Conservation (phyloP, 2,329 filamentous ascomycete species). For the Fusarium sororula region DNA sequence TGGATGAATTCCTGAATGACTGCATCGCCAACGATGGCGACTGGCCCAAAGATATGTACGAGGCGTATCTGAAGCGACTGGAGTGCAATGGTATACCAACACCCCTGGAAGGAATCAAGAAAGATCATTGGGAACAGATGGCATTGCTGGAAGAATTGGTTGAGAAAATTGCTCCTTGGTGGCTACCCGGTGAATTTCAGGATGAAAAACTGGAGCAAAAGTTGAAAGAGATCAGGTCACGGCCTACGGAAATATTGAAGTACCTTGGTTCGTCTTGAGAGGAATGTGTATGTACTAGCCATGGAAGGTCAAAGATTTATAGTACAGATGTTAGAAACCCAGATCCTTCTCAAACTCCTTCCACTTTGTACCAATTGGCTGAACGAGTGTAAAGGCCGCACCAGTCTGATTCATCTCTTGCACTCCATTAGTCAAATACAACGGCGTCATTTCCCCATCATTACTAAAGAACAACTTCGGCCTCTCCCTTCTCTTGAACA, state of each 20-base stretch:
- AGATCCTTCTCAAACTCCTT: conserved; percentile 10
- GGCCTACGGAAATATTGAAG: too few species aligned
- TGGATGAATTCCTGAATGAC: conserved; percentile 13
- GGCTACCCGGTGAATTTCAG: not conserved
- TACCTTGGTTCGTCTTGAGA: too few species aligned
- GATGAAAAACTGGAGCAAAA: not conserved
- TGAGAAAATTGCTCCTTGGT: conserved; percentile 9
- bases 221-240: not conserved
- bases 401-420: conserved; percentile 46
- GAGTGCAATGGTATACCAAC: not conserved
- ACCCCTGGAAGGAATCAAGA: not conserved
- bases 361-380: conserved; percentile 27
- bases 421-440: conserved; percentile 59
- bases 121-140: not conserved
- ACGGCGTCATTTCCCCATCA: conserved; percentile 52
- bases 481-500: conserved; percentile 56
- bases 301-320: rapidly evolving
- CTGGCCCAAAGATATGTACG: not conserved
- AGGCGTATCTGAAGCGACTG: not conserved
- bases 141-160: not conserved
- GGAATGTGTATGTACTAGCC: too few species aligned
- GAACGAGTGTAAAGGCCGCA: conserved; percentile 20
- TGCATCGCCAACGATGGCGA: not conserved
- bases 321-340: not conserved
- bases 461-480: conserved; percentile 60